These are phyloP conservation scores for Kwoniella sp. DNA, from an alignment of 768 basidiomycete genomes.

Conservation along the genomic window DNA sequence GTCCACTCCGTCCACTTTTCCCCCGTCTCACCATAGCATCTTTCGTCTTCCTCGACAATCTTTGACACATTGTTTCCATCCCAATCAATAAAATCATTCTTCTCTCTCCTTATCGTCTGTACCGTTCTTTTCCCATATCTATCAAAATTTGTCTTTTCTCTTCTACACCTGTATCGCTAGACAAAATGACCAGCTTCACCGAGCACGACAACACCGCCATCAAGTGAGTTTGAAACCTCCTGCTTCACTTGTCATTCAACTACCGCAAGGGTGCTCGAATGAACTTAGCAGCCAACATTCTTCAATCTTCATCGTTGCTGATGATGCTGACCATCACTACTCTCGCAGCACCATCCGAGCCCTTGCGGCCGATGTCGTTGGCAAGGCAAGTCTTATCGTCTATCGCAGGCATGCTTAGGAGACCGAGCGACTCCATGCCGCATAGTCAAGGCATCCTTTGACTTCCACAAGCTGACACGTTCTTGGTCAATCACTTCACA, in stretches of 20 bases:
- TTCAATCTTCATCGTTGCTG: background rate
- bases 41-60: slow-evolving; percentile 12
- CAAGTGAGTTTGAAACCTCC: slow-evolving; percentile 36
- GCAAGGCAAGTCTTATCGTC: slow-evolving; percentile 42
- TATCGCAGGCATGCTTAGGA: background rate
- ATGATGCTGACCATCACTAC: background rate
- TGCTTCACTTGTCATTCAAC: background rate
- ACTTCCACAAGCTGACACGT: slow-evolving; percentile 10
- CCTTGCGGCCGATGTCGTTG: slow-evolving; percentile 57
- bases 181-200: slow-evolving; percentile 28
- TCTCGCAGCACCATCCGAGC: slow-evolving; percentile 54
- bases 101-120: slow-evolving; percentile 8
- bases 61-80: background rate
- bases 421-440: background rate
- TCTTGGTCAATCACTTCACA: slow-evolving; percentile 43
- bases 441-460: background rate
- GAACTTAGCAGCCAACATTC: background rate
- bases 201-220: slow-evolving; percentile 34
- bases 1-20: slow-evolving; percentile 8
- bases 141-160: background rate
- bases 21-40: slow-evolving; percentile 1
- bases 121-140: slow-evolving; percentile 4
- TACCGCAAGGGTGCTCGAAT: background rate
- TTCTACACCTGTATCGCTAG: background rate
- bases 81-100: too few species aligned